A percentile compares a stretch with the other conserved stretches of the same genome.
Conservation (phyloP, 2,329 filamentous ascomycete genomes). For the Ophiostoma sp. region DNA sequence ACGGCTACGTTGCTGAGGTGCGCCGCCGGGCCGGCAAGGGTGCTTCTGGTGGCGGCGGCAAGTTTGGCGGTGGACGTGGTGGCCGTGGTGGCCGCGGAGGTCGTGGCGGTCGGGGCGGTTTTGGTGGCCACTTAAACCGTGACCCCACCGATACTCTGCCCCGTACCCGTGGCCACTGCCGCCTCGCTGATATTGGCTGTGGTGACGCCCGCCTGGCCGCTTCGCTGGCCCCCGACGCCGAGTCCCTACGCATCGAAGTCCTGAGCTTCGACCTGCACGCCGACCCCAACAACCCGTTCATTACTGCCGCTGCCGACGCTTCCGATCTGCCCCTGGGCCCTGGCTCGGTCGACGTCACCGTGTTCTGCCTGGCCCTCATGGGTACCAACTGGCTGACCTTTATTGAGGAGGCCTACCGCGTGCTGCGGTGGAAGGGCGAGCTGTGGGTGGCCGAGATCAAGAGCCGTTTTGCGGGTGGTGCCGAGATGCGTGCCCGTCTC, state of each 20-base stretch:
- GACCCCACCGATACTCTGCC: conserved; percentile 57
- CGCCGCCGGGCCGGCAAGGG: conserved; percentile 50
- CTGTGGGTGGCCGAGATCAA: conserved; percentile 98
- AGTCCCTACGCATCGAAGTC: conserved; percentile 70
- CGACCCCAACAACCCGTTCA: conserved; percentile 58
- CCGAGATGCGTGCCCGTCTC: conserved; percentile 28
- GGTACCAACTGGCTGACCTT: conserved; percentile 98
- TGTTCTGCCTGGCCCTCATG: conserved; percentile 97
- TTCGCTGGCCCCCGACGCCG: conserved; percentile 62
- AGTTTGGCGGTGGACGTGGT: conserved; percentile 15
- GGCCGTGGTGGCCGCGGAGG: conserved; percentile 24
- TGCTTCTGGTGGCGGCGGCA: conserved; percentile 29
- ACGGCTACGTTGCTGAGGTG: conserved; percentile 76
- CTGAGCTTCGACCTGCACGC: conserved; percentile 81
- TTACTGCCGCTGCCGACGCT: conserved; percentile 88
- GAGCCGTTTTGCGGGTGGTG: conserved; percentile 69
- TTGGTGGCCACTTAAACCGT: conserved; percentile 29
- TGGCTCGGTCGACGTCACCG: conserved; percentile 76
- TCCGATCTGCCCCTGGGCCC: conserved; percentile 75
- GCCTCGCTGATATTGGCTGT: conserved; percentile 88
- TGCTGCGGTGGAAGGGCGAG: conserved; percentile 91
- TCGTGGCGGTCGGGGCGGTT: conserved; percentile 32
- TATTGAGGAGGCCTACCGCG: conserved; percentile 89
- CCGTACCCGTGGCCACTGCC: conserved; percentile 69
- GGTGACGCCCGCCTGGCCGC: conserved; percentile 83